These are phyloP conservation scores for Acer yangbiense DNA, from an alignment of 345 rosid genomes.

Conservation along the genomic window DNA sequence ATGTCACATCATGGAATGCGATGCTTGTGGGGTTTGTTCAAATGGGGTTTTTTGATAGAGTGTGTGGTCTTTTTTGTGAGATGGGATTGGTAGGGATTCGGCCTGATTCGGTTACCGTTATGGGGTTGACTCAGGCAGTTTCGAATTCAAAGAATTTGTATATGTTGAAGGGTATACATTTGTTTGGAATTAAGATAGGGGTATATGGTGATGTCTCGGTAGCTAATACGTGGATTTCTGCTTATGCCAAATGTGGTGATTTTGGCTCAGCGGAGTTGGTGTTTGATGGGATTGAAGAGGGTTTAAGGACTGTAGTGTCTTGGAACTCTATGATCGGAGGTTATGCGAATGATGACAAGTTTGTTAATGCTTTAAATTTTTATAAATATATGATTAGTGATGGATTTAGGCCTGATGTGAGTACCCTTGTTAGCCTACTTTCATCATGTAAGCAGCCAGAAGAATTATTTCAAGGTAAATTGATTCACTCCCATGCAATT, in stretches of 20 bases:
- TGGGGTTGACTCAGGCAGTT: conserved; percentile 45
- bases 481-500: conserved; percentile 61
- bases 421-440: conserved; percentile 59
- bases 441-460: conserved; percentile 48
- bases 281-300: conserved; percentile 43
- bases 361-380: conserved; percentile 35
- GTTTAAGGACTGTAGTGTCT: conserved; percentile 41
- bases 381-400: conserved; percentile 56
- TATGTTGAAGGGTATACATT: conserved; percentile 43
- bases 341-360: conserved; percentile 37
- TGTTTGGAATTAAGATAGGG: conserved; percentile 54
- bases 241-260: conserved; percentile 60
- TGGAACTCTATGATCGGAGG: conserved; percentile 75
- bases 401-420: conserved; percentile 52
- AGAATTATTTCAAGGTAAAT: conserved; percentile 42
- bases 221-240: conserved; percentile 61
- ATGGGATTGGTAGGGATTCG: conserved; percentile 44
- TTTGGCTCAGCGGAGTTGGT: conserved; percentile 47
- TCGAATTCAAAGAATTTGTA: conserved; percentile 30
- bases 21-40: conserved; percentile 57
- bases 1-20: conserved; percentile 61
- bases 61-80: conserved; percentile 32
- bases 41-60: conserved; percentile 32
- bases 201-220: conserved; percentile 49
- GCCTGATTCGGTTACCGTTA: conserved; percentile 60